Evolutionary conservation across 2,329 filamentous ascomycete genomes (phyloP).

Genomic region (Pseudocercospora vitis): DNA sequence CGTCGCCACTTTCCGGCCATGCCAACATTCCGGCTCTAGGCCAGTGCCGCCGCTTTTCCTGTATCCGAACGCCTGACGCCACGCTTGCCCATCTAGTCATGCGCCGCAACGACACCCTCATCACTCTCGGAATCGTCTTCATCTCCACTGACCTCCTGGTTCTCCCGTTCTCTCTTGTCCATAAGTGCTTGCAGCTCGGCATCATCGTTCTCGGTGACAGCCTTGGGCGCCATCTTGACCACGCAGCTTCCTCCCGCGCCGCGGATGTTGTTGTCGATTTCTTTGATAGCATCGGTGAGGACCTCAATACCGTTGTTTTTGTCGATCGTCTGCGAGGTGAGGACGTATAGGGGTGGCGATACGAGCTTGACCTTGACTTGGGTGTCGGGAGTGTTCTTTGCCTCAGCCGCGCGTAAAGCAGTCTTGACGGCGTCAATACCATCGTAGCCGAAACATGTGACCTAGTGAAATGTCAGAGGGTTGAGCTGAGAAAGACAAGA

Average conservation of each 20-base stretch:
- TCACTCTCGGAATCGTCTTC: slow-evolving; percentile 96
- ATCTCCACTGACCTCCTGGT: slow-evolving; percentile 95
- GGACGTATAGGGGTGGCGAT: slow-evolving; percentile 93
- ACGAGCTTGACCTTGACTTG: slow-evolving; percentile 98
- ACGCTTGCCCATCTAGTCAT: slow-evolving; percentile 21
- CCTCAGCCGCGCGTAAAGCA: slow-evolving; percentile 86
- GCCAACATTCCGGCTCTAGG: not conserved
- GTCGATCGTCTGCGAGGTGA: slow-evolving; percentile 93
- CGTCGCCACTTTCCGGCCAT: too few species aligned
- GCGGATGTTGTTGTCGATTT: slow-evolving; percentile 79
- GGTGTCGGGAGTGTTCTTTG: slow-evolving; percentile 84
- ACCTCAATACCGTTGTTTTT: slow-evolving; percentile 82
- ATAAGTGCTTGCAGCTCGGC: slow-evolving; percentile 95
- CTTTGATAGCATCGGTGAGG: slow-evolving; percentile 84
- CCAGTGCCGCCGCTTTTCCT: not conserved
- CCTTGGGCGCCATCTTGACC: slow-evolving; percentile 99
- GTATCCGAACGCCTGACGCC: slow-evolving; percentile 22
- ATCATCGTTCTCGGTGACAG: slow-evolving; percentile 97
- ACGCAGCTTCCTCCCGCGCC: slow-evolving; percentile 74
- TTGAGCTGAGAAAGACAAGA: too few species aligned
- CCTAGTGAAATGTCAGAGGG: slow-evolving; percentile 19
- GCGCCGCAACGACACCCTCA: slow-evolving; percentile 62
- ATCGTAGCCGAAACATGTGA: slow-evolving; percentile 87
- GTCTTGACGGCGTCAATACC: slow-evolving; percentile 98
- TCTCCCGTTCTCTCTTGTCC: slow-evolving; percentile 98